Evolutionary conservation across 78 protist genomes (phyloP), one percentile per base, ranked within the genome.

Genomic region (Protostelium mycophagum): DNA sequence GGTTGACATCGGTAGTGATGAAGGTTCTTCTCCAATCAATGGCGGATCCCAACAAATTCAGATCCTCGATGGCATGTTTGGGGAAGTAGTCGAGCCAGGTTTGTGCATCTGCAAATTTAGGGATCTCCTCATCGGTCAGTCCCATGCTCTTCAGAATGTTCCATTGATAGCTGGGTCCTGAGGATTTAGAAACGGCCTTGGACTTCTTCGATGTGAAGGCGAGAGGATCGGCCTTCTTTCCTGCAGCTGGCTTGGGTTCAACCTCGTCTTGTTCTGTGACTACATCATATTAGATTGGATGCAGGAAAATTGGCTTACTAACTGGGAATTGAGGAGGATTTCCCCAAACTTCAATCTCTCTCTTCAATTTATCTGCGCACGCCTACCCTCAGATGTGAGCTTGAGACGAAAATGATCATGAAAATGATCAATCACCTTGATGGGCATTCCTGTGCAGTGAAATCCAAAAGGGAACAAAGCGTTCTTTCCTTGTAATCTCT

Each of bases 361-460:
- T 38, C n/a, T 16, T 38, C 38, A 98, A 91, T 86, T 95, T 96
- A 84, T 97, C 97, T 37, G 99, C 99, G 83, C 96, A 89, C 23
- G 97, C 95, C 93, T 91, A 36, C n/a, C n/a, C n/a, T n/a, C n/a
- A n/a, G n/a, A n/a, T 0, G 1, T 28, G 29, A 86, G 87, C 28
- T n/a, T 35, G 36, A 84, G 36, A 31, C n/a, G 5, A 1, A 1
- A 28, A 1, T 29, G 37, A 36, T 36, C 51, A 5, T 31, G 37
- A 34, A 28, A 86, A 86, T 86, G 36, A 36, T 34, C 85, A 34
- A 36, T 91, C 1, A 98, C 99, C 96, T 95, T 95, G 95, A 99
- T 99, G 83, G 99, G 99, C 99, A 99, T 99, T 85, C 99, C 99
- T 0, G 99, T 99, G 94, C 99, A 97, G 95, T 99, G 99, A 91